Evolutionary conservation across 2,329 filamentous ascomycete species (phyloP), one percentile per base, ranked within the genome.

Genomic region (Mycosphaerella sp.): DNA sequence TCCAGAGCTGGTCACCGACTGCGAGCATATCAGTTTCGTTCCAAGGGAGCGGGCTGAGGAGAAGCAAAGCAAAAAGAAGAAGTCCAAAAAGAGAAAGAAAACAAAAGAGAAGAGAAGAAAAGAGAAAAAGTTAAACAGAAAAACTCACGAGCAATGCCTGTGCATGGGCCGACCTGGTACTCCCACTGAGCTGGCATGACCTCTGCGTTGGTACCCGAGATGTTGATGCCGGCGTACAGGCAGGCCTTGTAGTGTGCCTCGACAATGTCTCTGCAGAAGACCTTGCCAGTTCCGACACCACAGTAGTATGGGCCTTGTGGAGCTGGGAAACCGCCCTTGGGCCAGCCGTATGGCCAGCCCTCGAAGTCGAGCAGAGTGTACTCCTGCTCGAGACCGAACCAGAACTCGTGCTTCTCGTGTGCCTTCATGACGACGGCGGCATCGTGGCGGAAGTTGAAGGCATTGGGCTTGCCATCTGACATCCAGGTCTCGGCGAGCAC

Each of bases 101-200:
- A 12, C 9, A n/a, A n/a, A n/a, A n/a, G 9, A 36, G 32, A n/a
- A 12, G 13, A 2, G 10, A 32, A 13, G 8, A 6, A 21, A 21
- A 21, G 6, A 6, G 6, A 21, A 21, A 6, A 6, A 21, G 6
- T 3, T 3, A 21, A 21, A 21, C 3, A 21, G 6, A 21, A 21
- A 21, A 6, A 77, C 82, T 75, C 72, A 87, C 85, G 86, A 70
- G 84, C 77, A 65, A 96, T 96, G 59, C 89, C 91, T 49, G 77
- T 73, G 74, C 88, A 95, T 59, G 91, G 91, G 52, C 91, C 91
- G 65, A 96, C 87, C 71, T 96, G 91, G 83, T 88, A 96, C 73
- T 97, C 91, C 91, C 91, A 97, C 75, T 96, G 91, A 55, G 87
- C 89, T 59, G 89, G 87, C 87, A 96, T 95, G 68, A 98, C 93